Evolutionary conservation across 2,329 filamentous ascomycete species (phyloP).

Genomic region (Exophiala sp.): DNA sequence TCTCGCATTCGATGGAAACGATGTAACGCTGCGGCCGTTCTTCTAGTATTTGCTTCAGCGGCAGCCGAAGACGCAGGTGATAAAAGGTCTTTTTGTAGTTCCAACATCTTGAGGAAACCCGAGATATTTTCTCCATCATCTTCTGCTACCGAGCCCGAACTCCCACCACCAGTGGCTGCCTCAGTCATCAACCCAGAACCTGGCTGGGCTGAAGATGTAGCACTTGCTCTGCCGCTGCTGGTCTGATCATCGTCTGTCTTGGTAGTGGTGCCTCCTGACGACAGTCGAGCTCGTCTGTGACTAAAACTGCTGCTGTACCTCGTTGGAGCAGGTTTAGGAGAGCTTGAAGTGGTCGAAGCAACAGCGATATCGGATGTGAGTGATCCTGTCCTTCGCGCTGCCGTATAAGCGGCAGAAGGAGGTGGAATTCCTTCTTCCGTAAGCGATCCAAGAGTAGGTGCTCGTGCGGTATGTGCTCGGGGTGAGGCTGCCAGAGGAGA

Average conservation of each 20-base stretch:
- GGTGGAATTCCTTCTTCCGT: constrained; percentile 41
- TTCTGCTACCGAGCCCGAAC: constrained; percentile 63
- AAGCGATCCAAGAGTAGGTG: constrained; percentile 36
- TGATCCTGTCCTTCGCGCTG: constrained; percentile 44
- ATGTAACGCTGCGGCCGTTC: constrained; percentile 73
- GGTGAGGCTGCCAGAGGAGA: constrained; percentile 52
- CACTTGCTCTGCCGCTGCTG: constrained; percentile 58
- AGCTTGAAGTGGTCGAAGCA: constrained; percentile 66
- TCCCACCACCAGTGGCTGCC: constrained; percentile 55
- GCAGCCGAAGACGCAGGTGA: constrained; percentile 54
- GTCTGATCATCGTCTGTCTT: constrained; percentile 47
- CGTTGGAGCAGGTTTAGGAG: constrained; percentile 73
- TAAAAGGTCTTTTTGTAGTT: constrained; percentile 83
- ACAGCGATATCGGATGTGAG: constrained; percentile 59
- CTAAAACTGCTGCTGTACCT: constrained; percentile 94
- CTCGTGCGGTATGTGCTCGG: constrained; percentile 45
- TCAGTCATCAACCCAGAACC: constrained; percentile 76
- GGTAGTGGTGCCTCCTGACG: constrained; percentile 66
- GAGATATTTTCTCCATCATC: constrained; percentile 86
- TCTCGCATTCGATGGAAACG: constrained; percentile 88
- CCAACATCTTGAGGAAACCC: constrained; percentile 84
- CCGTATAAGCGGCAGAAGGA: constrained; percentile 34
- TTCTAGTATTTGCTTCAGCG: constrained; percentile 67
- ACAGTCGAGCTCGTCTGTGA: constrained; percentile 74
- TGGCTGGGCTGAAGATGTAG: constrained; percentile 57